A percentile compares a stretch with the other conserved stretches of the same genome.
Evolutionary conservation across 2,329 filamentous ascomycete genomes (phyloP).

Genomic region (Xylaria arbuscula): DNA sequence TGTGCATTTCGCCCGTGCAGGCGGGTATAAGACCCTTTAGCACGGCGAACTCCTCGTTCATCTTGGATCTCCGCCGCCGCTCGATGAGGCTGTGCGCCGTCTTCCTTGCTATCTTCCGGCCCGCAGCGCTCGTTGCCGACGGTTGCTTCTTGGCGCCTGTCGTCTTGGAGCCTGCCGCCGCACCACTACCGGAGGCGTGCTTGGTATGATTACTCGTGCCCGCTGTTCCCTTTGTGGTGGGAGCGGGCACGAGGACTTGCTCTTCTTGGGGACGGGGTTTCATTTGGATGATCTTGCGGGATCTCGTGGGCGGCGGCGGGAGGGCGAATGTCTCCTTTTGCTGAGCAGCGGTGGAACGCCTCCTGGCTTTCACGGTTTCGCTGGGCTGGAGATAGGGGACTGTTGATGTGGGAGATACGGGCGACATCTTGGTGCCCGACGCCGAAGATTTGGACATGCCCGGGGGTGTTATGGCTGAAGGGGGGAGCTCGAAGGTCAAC

Average conservation of each 20-base stretch:
- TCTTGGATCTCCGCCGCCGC: constrained; percentile 88
- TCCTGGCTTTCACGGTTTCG: constrained; percentile 63
- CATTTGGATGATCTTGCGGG: constrained; percentile 98
- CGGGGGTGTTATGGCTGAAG: constrained; percentile 69
- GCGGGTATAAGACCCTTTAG: constrained; percentile 96
- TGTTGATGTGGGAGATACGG: constrained; percentile 46
- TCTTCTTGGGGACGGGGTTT: constrained; percentile 70
- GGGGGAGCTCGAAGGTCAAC: constrained; percentile 78
- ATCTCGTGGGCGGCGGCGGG: constrained; percentile 90
- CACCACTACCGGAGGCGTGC: constrained; percentile 31
- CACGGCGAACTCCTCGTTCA: constrained; percentile 97
- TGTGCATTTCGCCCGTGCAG: constrained; percentile 98
- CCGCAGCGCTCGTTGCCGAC: constrained; percentile 80
- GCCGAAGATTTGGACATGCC: constrained; percentile 49
- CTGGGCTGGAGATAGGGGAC: constrained; percentile 58
- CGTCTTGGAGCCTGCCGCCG: constrained; percentile 32
- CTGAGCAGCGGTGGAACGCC: constrained; percentile 61
- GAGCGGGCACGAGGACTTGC: constrained; percentile 43
- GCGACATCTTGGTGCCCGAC: constrained; percentile 51
- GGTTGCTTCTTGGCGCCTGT: constrained; percentile 74
- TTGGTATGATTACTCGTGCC: constrained; percentile 23
- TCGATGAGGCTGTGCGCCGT: constrained; percentile 97
- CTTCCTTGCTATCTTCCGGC: constrained; percentile 94
- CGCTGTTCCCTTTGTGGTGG: constrained; percentile 33
- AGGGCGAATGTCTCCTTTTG: constrained; percentile 78